Conservation (phyloP, 139 green algal genomes). For the Microglena sp. region DNA sequence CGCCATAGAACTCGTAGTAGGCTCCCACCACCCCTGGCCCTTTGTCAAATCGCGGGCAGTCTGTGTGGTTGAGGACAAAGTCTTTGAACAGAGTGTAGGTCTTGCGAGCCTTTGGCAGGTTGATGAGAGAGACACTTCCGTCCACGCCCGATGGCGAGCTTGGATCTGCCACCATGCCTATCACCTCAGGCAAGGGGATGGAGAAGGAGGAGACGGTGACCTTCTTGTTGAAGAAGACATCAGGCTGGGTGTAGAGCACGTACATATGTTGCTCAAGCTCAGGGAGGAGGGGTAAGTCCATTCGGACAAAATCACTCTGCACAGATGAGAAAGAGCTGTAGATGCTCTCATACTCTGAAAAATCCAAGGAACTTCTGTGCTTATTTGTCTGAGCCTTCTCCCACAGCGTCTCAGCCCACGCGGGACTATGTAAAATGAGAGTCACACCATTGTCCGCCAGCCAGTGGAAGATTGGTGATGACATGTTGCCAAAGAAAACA, state of each 20-base stretch:
- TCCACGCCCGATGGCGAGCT: background rate
- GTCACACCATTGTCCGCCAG: slow-evolving; percentile 17
- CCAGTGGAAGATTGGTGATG: slow-evolving; percentile 13
- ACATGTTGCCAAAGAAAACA: slow-evolving; percentile 27
- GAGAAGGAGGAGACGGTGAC: slow-evolving; percentile 19
- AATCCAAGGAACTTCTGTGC: too few species aligned
- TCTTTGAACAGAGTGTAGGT: background rate
- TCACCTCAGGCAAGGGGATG: slow-evolving; percentile 14
- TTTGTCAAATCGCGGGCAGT: slow-evolving; percentile 20
- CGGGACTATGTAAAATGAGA: slow-evolving; percentile 24
- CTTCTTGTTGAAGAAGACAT: slow-evolving; percentile 23
- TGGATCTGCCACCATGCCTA: background rate
- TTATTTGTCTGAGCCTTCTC: slow-evolving; percentile 10
- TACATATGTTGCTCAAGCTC: slow-evolving; percentile 27
- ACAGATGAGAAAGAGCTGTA: too few species aligned
- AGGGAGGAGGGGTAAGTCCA: slow-evolving; percentile 21
- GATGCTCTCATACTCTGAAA: too few species aligned
- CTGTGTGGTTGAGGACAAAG: slow-evolving; percentile 18
- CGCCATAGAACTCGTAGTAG: too few species aligned
- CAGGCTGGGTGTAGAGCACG: slow-evolving; percentile 32
- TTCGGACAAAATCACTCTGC: slow-evolving; percentile 9
- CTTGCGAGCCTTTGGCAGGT: background rate
- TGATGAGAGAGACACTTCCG: background rate
- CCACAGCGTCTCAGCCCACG: slow-evolving; percentile 18
- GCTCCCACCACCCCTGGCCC: background rate